Evolutionary conservation across 75 land plant species (phyloP), one percentile per base, ranked within the genome.

Genomic region (Picea sitchensis): DNA sequence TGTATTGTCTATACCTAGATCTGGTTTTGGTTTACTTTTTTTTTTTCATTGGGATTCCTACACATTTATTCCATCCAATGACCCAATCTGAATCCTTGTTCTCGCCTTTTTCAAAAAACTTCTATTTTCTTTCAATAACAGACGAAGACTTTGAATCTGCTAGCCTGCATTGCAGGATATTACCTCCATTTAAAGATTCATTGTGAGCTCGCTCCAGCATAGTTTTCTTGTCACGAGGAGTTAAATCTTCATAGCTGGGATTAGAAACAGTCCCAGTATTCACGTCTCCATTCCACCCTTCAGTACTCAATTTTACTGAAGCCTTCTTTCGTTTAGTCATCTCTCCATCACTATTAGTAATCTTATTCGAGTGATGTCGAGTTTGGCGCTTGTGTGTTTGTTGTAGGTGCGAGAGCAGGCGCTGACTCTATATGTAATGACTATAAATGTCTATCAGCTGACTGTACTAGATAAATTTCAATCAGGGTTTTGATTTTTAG

Each of bases 191-290:
- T 7, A 44, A 5, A 18, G 23, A n/a, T 6, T 41, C 73, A 41
- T 3, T 71, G 54, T 71, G 73, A 71, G 3, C 23, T 18, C 41
- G 54, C 21, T 71, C 73, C 6, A 32, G 51, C 38, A 69, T 18
- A 69, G 15, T 69, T 69, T 69, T 21, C 20, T 71, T 71, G 21
- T 41, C 54, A 20, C 23, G 12, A 38, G 17, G 73, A 41, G n/a
- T 47, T 71, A 15, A 71, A 71, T 71, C 51, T 71, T 71, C 73
- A 71, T 18, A 71, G 51, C n/a, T 71, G 47, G 73, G 73, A 71
- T 71, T 71, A 41, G 73, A 71, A 38, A 71, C 23, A 41, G 47
- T 71, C 14, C 73, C 54, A 0, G 73, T 6, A 44, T 44, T 44
- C 73, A 44, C 51, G 5, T 71, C 73, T 41, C 54, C 54, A 20